These are phyloP conservation scores for Kodamaea fukazawae DNA, from an alignment of 805 yeast genomes.

Conservation along the genomic window DNA sequence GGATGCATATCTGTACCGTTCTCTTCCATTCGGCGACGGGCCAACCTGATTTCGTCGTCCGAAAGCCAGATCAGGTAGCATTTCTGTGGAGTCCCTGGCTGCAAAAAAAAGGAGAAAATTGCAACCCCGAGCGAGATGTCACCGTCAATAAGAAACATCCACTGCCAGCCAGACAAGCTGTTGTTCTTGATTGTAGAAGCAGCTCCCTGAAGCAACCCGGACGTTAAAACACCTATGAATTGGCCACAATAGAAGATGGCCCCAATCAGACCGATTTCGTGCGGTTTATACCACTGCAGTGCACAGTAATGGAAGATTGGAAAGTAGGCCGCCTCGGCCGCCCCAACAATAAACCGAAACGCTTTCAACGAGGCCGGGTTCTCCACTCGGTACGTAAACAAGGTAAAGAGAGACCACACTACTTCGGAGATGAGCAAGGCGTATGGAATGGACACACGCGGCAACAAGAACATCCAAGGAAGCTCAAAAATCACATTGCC, in stretches of 20 bases:
- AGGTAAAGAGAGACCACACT: slow-evolving; percentile 21
- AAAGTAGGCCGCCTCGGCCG: slow-evolving; percentile 26
- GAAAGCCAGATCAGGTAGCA: slow-evolving; percentile 52
- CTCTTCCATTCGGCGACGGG: slow-evolving; percentile 34
- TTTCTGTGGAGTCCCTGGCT: slow-evolving; percentile 25
- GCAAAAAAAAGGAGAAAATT: slow-evolving; percentile 16
- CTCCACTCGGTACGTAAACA: slow-evolving; percentile 15
- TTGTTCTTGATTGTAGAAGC: slow-evolving; percentile 2
- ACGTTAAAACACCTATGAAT: slow-evolving; percentile 27
- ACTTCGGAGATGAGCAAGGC: slow-evolving; percentile 19
- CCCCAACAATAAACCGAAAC: slow-evolving; percentile 20
- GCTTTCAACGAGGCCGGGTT: slow-evolving; percentile 18
- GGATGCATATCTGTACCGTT: slow-evolving; percentile 18
- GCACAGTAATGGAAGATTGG: slow-evolving; percentile 26
- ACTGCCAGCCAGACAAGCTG: slow-evolving; percentile 19
- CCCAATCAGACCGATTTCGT: slow-evolving; percentile 25
- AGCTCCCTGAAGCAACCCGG: slow-evolving; percentile 27
- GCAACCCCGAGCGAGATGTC: slow-evolving; percentile 20
- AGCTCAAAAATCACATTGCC: slow-evolving; percentile 22
- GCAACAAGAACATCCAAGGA: slow-evolving; percentile 21
- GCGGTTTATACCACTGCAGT: slow-evolving; percentile 24
- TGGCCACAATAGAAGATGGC: slow-evolving; percentile 29
- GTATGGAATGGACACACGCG: slow-evolving; percentile 20
- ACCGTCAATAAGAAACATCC: slow-evolving; percentile 26
- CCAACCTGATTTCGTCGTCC: slow-evolving; percentile 55